phyloP scores from a whole-genome alignment of 163 green algal species.

The Chloroidium sp. region DNA sequence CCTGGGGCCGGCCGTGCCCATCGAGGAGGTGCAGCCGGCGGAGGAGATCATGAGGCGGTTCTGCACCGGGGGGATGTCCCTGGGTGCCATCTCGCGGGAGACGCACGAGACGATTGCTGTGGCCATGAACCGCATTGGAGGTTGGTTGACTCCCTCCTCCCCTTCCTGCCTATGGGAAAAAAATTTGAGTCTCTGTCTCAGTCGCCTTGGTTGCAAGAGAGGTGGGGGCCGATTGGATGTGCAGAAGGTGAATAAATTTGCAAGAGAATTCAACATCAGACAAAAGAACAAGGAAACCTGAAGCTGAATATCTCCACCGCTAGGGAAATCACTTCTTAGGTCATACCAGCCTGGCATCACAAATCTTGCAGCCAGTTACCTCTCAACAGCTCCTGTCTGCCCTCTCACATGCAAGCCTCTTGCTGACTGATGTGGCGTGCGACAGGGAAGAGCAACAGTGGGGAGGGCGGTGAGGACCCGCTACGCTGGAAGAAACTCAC shows the following conservation, averaged over 20 bases:
- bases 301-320: no score
- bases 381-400: no score
- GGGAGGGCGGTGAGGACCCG: constrained; percentile 93
- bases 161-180: constrained; percentile 41
- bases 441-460: constrained; percentile 38
- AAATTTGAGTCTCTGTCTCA: neutral
- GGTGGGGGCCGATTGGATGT: neutral
- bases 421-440: neutral
- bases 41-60: constrained; percentile 89
- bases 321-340: no score
- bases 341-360: no score
- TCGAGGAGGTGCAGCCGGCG: constrained; percentile 74
- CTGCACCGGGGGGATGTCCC: constrained; percentile 96
- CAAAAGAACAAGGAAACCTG: no score
- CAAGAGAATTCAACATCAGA: no score
- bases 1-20: constrained; percentile 31
- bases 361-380: no score
- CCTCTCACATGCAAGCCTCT: no score
- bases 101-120: constrained; percentile 98
- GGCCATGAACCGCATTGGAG: constrained; percentile 98
- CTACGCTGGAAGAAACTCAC: constrained; percentile 71
- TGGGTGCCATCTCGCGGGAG: constrained; percentile 95
- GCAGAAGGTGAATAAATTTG: no score
- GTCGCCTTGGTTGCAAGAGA: no score
- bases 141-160: constrained; percentile 48